These are phyloP conservation scores for Chlamydomonas eustigma DNA, from an alignment of 139 green algal species.

Conservation along the genomic window DNA sequence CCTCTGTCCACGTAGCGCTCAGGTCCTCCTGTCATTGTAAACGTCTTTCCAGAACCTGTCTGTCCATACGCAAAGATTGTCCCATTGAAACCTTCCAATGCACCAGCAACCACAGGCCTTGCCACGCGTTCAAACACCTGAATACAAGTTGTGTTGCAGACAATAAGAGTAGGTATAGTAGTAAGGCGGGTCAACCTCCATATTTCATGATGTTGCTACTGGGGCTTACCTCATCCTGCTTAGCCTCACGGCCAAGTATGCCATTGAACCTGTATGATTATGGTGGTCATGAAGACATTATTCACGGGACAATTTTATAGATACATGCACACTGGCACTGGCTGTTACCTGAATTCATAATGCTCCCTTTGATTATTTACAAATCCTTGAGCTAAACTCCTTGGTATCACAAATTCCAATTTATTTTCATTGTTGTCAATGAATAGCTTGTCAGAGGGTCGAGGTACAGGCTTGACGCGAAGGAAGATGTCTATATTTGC, in stretches of 20 bases:
- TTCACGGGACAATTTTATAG: too few relatives aligned
- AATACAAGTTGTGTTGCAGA: too few relatives aligned
- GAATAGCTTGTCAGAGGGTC: neutral
- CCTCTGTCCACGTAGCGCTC: conserved; percentile 66
- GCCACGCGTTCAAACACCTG: conserved; percentile 83
- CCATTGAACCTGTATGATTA: conserved; percentile 84
- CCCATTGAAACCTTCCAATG: conserved; percentile 79
- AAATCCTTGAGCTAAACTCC: conserved; percentile 35
- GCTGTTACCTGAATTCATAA: conserved; percentile 75
- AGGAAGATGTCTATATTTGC: conserved; percentile 62
- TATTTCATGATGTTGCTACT: too few relatives aligned
- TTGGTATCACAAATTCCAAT: conserved; percentile 51
- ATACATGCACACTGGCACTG: too few relatives aligned
- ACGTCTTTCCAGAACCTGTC: conserved; percentile 74
- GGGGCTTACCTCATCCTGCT: conserved; percentile 70
- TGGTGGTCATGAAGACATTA: too few relatives aligned
- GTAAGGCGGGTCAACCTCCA: too few relatives aligned
- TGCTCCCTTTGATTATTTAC: conserved; percentile 83
- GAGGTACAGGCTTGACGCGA: conserved; percentile 47
- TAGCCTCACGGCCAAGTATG: conserved; percentile 65
- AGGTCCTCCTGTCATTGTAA: conserved; percentile 69
- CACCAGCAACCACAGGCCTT: conserved; percentile 38
- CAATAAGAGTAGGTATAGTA: too few relatives aligned
- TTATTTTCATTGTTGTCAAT: conserved; percentile 35
- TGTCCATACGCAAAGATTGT: conserved; percentile 85